Base-by-base conservation (phyloP, 1,284 basidiomycete species). In the Leccinum griseonigrum region DNA sequence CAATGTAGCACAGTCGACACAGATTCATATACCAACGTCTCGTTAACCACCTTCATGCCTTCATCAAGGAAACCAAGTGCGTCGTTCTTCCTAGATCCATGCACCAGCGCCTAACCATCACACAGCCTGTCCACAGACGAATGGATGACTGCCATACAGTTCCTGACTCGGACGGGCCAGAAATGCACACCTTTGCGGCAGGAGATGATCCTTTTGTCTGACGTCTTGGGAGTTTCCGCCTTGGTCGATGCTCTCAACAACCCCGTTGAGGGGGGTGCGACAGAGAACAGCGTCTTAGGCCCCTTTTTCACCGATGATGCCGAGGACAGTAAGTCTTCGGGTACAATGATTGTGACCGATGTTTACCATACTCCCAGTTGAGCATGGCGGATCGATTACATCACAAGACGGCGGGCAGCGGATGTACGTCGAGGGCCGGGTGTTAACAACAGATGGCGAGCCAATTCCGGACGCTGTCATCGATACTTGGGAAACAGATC, bases 401-500 rank as follows among this genome's bases (percentile, higher is more conserved):
- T 91, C 90, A 0, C 91, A 93, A 71, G 90, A 87, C 62, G 92
- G 91, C 74, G 93, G 92, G 43, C 84, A 91, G 8, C 90, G 91
- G 70, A 80, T 95, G 84, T 92, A 83, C 66, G 88, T 95, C 59
- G 82, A 91, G 69, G 93, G 93, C 2, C 81, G 79, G 2, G 82
- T 95, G 2, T 69, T 83, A 38, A 82, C 87, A 68, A 85, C 83
- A 1, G 75, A 84, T 36, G 92, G 93, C 29, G 79, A 83, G n/a
- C 87, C 89, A 1, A 81, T 94, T 56, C 70, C 85, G 4, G 79
- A 80, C 63, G 89, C 88, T 1, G 70, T 82, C 36, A 89, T 94
- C 63, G 90, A 94, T 62, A 94, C 91, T 14, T 94, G 92, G 94
- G 92, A 95, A 76, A 87, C 92, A n/a, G 92, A 95, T 71, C 81